A percentile compares a stretch with the other conserved stretches of the same genome.
phyloP scores from a whole-genome alignment of 2,329 filamentous ascomycete species.

The Sporothrix humicola region DNA sequence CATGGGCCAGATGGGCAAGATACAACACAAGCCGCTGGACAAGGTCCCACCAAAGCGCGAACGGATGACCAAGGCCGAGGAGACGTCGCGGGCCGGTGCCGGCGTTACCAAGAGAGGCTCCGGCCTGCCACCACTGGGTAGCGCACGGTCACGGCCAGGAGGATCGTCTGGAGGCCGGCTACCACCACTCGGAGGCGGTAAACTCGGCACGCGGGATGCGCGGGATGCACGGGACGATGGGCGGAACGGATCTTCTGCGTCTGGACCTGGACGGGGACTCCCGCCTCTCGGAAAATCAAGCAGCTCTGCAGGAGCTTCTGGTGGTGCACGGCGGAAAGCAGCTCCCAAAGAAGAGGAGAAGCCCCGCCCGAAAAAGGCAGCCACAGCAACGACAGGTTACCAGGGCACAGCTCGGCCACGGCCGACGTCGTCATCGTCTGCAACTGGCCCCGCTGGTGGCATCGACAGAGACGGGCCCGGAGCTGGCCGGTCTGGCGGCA shows the following conservation, averaged over 20 bases:
- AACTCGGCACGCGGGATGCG: background rate
- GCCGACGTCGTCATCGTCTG: conserved; percentile 50
- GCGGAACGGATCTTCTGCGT: background rate
- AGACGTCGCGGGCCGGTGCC: conserved; percentile 15
- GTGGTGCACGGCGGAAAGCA: background rate
- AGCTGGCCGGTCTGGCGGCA: conserved; percentile 1
- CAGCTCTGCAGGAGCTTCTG: background rate
- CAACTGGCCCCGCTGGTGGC: conserved; percentile 19
- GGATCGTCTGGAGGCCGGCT: background rate
- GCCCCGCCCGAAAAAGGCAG: conserved; percentile 64
- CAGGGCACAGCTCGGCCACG: conserved; percentile 68
- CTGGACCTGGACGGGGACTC: conserved; percentile 8
- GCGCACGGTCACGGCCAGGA: background rate
- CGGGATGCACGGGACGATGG: background rate
- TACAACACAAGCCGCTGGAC: conserved; percentile 76
- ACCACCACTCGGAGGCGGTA: conserved; percentile 26
- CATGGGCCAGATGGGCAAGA: conserved; percentile 69
- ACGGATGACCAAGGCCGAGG: conserved; percentile 33
- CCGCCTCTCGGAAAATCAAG: conserved; percentile 7
- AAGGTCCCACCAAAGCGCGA: conserved; percentile 64
- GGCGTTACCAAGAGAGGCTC: conserved; percentile 22
- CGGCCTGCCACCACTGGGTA: conserved; percentile 19
- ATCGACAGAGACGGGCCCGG: background rate
- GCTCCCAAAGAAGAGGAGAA: conserved; percentile 52
- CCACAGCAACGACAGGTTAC: conserved; percentile 67